Evolutionary conservation across 495 filamentous ascomycete genomes (phyloP).

Genomic region (Pyrenopolyporus hunteri): DNA sequence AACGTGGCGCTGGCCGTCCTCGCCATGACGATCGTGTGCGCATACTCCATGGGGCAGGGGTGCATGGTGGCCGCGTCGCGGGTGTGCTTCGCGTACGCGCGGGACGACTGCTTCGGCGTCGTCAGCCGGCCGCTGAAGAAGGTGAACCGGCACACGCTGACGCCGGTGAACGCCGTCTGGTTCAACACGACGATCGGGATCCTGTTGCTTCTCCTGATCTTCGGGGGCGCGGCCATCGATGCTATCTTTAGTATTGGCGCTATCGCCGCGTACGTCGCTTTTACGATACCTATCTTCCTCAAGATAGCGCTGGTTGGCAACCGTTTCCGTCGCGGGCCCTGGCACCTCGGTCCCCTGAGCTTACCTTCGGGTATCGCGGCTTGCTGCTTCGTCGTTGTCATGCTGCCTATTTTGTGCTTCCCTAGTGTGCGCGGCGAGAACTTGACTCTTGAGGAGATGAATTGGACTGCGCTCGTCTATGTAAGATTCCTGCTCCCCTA

Average conservation of each 20-base stretch:
- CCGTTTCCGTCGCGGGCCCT: slow-evolving; percentile 72
- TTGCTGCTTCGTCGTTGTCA: slow-evolving; percentile 68
- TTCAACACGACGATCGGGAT: slow-evolving; percentile 71
- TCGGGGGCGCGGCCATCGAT: slow-evolving; percentile 71
- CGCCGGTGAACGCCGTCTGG: slow-evolving; percentile 81
- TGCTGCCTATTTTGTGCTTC: slow-evolving; percentile 78
- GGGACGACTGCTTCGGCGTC: slow-evolving; percentile 77
- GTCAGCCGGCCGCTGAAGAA: slow-evolving; percentile 65
- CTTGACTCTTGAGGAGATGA: slow-evolving; percentile 67
- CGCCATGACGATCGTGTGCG: slow-evolving; percentile 73
- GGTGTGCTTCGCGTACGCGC: slow-evolving; percentile 81
- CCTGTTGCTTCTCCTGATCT: slow-evolving; percentile 69
- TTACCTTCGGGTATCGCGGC: slow-evolving; percentile 66
- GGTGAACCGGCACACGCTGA: slow-evolving; percentile 70
- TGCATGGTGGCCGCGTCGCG: slow-evolving; percentile 82
- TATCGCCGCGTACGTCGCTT: slow-evolving; percentile 75
- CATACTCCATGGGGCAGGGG: slow-evolving; percentile 82
- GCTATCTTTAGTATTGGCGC: slow-evolving; percentile 80
- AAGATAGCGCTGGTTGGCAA: slow-evolving; percentile 75
- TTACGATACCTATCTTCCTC: slow-evolving; percentile 77
- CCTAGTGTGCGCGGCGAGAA: slow-evolving; percentile 64
- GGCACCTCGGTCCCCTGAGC: slow-evolving; percentile 72
- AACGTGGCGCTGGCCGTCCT: slow-evolving; percentile 71
- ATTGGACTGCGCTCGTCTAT: slow-evolving; percentile 79
- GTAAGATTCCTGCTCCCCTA: slow-evolving; percentile 38